Evolutionary conservation across 225 moss, liverwort and hornwort genomes (phyloP).

Genomic region (Sphagnum contortum): DNA sequence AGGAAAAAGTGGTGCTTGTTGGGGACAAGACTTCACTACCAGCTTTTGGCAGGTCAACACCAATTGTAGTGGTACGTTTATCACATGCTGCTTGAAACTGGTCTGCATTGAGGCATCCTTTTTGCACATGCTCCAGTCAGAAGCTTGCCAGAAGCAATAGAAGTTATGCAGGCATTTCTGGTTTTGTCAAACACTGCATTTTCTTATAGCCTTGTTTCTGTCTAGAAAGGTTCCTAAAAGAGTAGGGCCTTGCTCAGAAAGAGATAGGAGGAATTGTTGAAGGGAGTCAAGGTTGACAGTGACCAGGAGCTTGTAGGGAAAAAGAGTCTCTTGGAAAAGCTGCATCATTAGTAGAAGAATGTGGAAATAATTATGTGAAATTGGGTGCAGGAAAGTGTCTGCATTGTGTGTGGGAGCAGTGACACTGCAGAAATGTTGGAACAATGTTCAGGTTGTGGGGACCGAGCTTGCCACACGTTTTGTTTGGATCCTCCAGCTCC

Average conservation of each 20-base stretch:
- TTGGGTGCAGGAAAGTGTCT: conserved; percentile 52
- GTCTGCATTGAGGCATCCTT: not conserved
- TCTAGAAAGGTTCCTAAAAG: not conserved
- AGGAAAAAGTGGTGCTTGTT: conserved; percentile 58
- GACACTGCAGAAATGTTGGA: conserved; percentile 60
- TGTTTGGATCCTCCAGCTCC: conserved; percentile 89
- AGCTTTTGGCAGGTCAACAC: conserved; percentile 24
- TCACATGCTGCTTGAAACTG: not conserved
- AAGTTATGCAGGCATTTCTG: not conserved
- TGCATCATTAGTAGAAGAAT: not conserved
- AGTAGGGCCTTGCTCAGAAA: not conserved
- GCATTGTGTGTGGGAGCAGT: conserved; percentile 67
- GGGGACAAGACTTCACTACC: conserved; percentile 24
- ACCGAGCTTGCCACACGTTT: conserved; percentile 76
- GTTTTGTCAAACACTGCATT: not conserved
- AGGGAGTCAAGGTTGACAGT: not conserved
- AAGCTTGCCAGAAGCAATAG: too few species aligned
- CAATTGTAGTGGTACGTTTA: conserved; percentile 19
- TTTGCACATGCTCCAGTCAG: not conserved
- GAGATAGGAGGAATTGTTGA: not conserved
- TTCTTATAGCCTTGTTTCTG: not conserved
- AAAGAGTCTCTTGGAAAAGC: not conserved
- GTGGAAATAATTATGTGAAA: not conserved
- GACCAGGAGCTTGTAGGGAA: too few species aligned
- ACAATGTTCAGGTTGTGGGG: conserved; percentile 55